Conservation (phyloP, 768 basidiomycete genomes). For the Pleurotus citrinopileatus region DNA sequence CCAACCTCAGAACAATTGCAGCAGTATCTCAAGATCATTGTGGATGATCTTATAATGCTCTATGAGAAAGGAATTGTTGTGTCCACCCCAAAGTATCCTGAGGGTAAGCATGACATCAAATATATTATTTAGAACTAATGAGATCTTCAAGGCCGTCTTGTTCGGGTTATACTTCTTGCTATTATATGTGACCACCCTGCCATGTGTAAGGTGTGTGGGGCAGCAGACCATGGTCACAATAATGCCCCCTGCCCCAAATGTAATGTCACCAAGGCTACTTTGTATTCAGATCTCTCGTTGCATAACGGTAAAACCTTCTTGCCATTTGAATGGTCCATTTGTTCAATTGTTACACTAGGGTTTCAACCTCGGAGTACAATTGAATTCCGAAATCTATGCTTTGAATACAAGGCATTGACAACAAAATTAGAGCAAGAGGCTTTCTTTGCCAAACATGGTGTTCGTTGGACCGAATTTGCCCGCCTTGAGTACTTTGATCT, state of each 20-base stretch:
- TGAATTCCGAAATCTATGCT: conserved; percentile 13
- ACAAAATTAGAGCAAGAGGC: conserved; percentile 5
- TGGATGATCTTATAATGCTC: conserved; percentile 25
- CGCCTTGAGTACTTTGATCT: conserved; percentile 24
- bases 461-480: conserved; percentile 23
- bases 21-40: conserved; percentile 19
- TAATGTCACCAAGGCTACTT: conserved; percentile 13
- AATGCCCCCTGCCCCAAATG: conserved; percentile 23
- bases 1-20: conserved; percentile 24
- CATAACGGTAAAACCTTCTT: conserved; percentile 12
- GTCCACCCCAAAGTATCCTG: conserved; percentile 14
- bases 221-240: conserved; percentile 23
- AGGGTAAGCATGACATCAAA: conserved; percentile 16
- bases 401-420: conserved; percentile 7
- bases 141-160: conserved; percentile 14
- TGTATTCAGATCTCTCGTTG: conserved; percentile 15
- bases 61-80: conserved; percentile 22
- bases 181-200: conserved; percentile 28
- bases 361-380: conserved; percentile 7
- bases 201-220: conserved; percentile 23
- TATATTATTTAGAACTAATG: background rate
- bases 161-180: conserved; percentile 21
- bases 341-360: background rate
- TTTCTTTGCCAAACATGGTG: conserved; percentile 20
- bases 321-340: too few relatives aligned